A percentile compares a stretch with the other conserved stretches of the same genome.
These are phyloP conservation scores for Penicillium sclerotiorum DNA, from an alignment of 2,329 filamentous ascomycete species.

Conservation along the genomic window DNA sequence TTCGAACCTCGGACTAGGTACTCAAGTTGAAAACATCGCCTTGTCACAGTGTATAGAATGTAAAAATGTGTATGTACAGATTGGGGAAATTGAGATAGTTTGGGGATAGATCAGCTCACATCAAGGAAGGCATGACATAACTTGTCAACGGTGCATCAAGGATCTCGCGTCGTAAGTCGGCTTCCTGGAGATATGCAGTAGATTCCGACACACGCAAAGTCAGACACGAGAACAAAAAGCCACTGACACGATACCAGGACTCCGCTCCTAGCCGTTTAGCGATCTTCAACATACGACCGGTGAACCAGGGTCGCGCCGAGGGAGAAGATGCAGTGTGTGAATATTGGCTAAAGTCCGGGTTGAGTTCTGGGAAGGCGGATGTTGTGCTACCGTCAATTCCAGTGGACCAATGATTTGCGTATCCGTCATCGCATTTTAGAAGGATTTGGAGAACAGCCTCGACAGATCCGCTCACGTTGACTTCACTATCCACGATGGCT, in stretches of 20 bases:
- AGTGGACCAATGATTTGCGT: neutral
- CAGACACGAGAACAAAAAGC: conserved; percentile 41
- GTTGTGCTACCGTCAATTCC: neutral
- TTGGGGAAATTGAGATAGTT: neutral
- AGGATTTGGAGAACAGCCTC: conserved; percentile 45
- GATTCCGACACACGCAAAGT: conserved; percentile 30
- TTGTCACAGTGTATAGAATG: too few relatives aligned
- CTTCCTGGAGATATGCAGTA: conserved; percentile 33
- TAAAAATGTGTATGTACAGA: neutral
- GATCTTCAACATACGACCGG: conserved; percentile 44
- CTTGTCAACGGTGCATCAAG: conserved; percentile 39
- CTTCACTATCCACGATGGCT: conserved; percentile 37
- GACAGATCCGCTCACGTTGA: conserved; percentile 40
- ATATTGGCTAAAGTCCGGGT: conserved; percentile 34
- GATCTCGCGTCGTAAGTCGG: conserved; percentile 39
- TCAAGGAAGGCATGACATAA: conserved; percentile 33
- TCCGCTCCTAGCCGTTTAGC: conserved; percentile 38
- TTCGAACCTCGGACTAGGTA: too few relatives aligned
- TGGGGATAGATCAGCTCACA: neutral
- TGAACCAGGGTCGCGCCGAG: conserved; percentile 42
- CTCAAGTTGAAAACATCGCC: too few relatives aligned
- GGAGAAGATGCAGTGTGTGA: conserved; percentile 26
- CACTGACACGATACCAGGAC: conserved; percentile 39
- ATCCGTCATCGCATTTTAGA: conserved; percentile 37
- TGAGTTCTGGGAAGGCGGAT: neutral